These are phyloP conservation scores for Lenwebbia sp. DNA, from an alignment of 345 rosid species.

Conservation along the genomic window DNA sequence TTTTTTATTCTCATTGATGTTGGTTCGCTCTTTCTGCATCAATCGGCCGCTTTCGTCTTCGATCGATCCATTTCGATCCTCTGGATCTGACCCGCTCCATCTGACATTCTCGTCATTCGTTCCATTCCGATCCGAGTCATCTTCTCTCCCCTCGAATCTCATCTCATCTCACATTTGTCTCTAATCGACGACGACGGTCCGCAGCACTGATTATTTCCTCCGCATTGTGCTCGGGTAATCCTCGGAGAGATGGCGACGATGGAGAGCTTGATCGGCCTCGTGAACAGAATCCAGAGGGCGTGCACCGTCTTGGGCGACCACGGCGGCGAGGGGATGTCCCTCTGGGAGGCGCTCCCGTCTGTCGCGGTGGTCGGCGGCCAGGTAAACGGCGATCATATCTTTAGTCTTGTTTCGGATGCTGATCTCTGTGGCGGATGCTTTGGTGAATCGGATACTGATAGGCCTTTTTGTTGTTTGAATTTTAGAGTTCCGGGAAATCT, in stretches of 20 bases:
- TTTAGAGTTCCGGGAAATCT: slow-evolving; percentile 93
- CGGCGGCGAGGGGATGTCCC: no score
- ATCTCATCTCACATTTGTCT: not conserved
- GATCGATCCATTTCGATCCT: not conserved
- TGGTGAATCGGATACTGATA: not conserved
- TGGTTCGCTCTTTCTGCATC: not conserved
- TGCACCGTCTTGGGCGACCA: slow-evolving; percentile 94
- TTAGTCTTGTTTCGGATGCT: not conserved
- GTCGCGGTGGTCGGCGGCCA: slow-evolving; percentile 99
- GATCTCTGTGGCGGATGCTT: not conserved
- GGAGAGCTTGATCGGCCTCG: slow-evolving; percentile 90
- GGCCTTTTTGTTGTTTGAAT: not conserved
- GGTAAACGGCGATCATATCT: slow-evolving; percentile 25
- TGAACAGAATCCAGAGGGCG: slow-evolving; percentile 95
- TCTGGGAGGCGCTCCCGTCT: slow-evolving; percentile 98
- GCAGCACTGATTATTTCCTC: not conserved
- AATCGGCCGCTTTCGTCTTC: not conserved
- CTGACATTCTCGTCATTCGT: not conserved
- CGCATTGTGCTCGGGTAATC: not conserved
- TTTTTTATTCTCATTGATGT: not conserved
- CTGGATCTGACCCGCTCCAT: not conserved
- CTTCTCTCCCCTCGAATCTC: not conserved
- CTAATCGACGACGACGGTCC: not conserved
- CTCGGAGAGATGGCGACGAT: slow-evolving; percentile 65
- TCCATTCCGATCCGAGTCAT: not conserved